These are phyloP conservation scores for Pleurotus giganteus DNA, from an alignment of 768 basidiomycete genomes.

Conservation along the genomic window DNA sequence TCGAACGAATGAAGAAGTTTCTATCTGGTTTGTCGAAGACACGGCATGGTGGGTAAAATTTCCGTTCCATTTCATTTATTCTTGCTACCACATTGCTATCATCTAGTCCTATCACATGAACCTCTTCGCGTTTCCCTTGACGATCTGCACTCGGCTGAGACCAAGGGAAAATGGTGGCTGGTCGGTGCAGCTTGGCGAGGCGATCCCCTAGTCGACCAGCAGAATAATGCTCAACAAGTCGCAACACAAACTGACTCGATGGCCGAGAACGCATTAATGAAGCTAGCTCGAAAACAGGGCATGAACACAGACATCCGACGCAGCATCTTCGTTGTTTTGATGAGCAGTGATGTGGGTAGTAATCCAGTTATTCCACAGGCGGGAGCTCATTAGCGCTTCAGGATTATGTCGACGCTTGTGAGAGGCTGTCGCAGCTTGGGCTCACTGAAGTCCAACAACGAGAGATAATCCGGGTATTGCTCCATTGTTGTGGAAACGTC, in stretches of 20 bases:
- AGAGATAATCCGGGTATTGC: constrained; percentile 87
- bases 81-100: not conserved
- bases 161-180: constrained; percentile 97
- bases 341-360: constrained; percentile 86
- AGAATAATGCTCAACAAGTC: constrained; percentile 30
- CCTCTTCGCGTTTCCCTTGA: constrained; percentile 80
- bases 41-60: constrained; percentile 53
- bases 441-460: constrained; percentile 90
- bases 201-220: constrained; percentile 80
- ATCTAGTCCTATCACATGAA: constrained; percentile 75
- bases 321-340: constrained; percentile 88
- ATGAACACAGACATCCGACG: constrained; percentile 98
- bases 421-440: constrained; percentile 79
- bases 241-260: constrained; percentile 22
- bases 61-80: not conserved
- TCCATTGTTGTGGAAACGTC: constrained; percentile 93
- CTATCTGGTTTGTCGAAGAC: constrained; percentile 73
- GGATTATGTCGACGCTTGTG: constrained; percentile 97
- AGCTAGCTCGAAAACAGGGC: constrained; percentile 90
- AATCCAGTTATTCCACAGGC: not conserved
- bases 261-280: constrained; percentile 49
- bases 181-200: constrained; percentile 96
- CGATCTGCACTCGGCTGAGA: constrained; percentile 83
- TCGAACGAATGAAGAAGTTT: constrained; percentile 88
- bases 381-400: constrained; percentile 25